Conservation (phyloP, 1,139 yeast genomes). For the Geotrichum citri-aurantii region DNA sequence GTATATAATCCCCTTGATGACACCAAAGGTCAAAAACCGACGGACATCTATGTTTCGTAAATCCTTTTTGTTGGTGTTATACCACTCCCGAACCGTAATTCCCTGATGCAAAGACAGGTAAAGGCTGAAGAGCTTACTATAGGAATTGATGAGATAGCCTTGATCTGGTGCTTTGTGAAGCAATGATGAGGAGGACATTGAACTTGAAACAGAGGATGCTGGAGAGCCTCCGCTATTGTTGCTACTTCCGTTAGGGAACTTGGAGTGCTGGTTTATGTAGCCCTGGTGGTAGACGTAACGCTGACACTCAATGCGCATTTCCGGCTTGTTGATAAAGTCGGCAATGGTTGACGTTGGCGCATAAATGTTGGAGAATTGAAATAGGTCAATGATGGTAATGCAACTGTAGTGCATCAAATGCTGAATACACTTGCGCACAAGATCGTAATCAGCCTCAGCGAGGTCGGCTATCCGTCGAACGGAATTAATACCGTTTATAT, state of each 20-base stretch:
- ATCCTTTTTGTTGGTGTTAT: constrained; percentile 51
- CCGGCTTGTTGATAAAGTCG: constrained; percentile 54
- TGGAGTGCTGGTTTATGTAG: background rate
- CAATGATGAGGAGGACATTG: constrained; percentile 21
- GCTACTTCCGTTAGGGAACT: background rate
- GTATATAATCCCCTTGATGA: constrained; percentile 73
- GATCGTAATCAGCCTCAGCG: constrained; percentile 72
- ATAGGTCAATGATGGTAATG: constrained; percentile 73
- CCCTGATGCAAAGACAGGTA: constrained; percentile 80
- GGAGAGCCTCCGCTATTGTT: constrained; percentile 2
- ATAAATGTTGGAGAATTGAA: constrained; percentile 82
- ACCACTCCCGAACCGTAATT: constrained; percentile 77
- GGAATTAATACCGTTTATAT: constrained; percentile 82
- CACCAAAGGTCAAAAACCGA: constrained; percentile 81
- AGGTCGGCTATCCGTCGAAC: constrained; percentile 68
- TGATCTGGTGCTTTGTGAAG: constrained; percentile 1
- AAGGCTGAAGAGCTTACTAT: constrained; percentile 61
- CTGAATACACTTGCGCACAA: constrained; percentile 83
- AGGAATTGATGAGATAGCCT: constrained; percentile 22
- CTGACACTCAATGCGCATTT: constrained; percentile 80
- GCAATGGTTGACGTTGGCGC: constrained; percentile 82
- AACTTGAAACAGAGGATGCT: constrained; percentile 21
- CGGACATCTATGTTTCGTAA: constrained; percentile 70
- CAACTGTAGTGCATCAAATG: constrained; percentile 88
- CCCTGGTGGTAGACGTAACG: constrained; percentile 50